Percentiles rank a stretch among this genome's conserved stretches.
Conservation (phyloP, 2,329 filamentous ascomycete species). For the Leptographium procerum region DNA sequence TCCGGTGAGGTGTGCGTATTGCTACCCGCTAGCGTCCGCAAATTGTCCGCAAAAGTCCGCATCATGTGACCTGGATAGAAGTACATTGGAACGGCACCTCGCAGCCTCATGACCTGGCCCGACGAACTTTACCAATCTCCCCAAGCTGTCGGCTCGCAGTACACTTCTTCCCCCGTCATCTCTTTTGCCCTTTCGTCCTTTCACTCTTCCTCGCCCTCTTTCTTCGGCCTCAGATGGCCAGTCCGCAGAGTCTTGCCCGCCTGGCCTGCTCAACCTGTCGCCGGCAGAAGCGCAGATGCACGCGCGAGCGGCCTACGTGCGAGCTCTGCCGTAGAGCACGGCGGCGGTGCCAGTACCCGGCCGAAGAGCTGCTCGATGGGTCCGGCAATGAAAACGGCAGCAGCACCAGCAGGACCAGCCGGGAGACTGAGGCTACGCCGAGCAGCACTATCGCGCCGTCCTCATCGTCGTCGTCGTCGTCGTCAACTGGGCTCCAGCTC, state of each 20-base stretch:
- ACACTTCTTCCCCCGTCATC: background rate
- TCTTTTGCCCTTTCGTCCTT: no score
- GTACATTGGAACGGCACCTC: no score
- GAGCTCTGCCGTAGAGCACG: constrained; percentile 6
- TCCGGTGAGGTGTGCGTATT: no score
- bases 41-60: constrained; percentile 1
- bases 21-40: background rate
- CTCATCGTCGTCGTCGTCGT: no score
- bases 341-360: constrained; percentile 4
- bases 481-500: no score
- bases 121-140: background rate
- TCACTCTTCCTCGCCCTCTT: background rate
- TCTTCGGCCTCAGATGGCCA: background rate
- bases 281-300: constrained; percentile 8
- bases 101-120: background rate
- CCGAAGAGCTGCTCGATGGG: constrained; percentile 3
- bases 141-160: background rate
- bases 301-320: constrained; percentile 6
- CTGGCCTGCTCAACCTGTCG: constrained; percentile 9
- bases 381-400: no score
- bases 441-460: background rate
- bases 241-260: background rate
- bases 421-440: background rate
- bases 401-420: no score
- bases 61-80: background rate